A percentile compares a stretch with the other conserved stretches of the same genome.
Conservation (phyloP, 1,139 yeast species). For the Yamadazyma sp. region DNA sequence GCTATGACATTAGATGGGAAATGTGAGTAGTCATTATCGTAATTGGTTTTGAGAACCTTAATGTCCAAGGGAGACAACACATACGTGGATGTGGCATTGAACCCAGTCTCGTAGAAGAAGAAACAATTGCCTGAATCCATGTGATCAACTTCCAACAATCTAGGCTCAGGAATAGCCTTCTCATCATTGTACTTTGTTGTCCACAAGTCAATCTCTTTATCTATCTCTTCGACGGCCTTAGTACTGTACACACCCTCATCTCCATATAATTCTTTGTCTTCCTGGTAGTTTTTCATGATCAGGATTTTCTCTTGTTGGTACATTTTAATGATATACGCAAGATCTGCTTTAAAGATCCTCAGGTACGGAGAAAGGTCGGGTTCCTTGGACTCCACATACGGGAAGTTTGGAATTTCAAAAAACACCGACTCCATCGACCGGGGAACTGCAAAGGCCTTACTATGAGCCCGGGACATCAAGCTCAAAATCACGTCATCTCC, state of each 20-base stretch:
- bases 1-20: slow-evolving; percentile 68
- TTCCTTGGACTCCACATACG: slow-evolving; percentile 22
- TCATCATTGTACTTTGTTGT: slow-evolving; percentile 18
- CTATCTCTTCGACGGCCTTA: slow-evolving; percentile 58
- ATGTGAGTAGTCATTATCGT: slow-evolving; percentile 53
- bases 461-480: slow-evolving; percentile 69
- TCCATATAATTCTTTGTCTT: slow-evolving; percentile 57
- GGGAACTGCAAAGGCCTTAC: slow-evolving; percentile 66
- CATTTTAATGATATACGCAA: slow-evolving; percentile 50
- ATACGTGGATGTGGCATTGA: slow-evolving; percentile 62
- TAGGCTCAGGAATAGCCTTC: background rate
- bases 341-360: slow-evolving; percentile 67
- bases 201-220: slow-evolving; percentile 43
- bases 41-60: slow-evolving; percentile 64
- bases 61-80: slow-evolving; percentile 80
- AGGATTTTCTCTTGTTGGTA: slow-evolving; percentile 56
- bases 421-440: slow-evolving; percentile 32
- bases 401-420: slow-evolving; percentile 29
- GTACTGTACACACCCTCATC: slow-evolving; percentile 60
- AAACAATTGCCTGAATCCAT: slow-evolving; percentile 15
- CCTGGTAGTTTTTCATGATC: slow-evolving; percentile 47
- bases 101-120: slow-evolving; percentile 66
- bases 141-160: slow-evolving; percentile 10
- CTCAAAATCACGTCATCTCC: slow-evolving; percentile 62
- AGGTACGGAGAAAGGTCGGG: slow-evolving; percentile 32